Percentiles rank a stretch among this genome's conserved stretches.
These are phyloP conservation scores for Pythium chondricola DNA, from an alignment of 352 stramenopile genomes.

Conservation along the genomic window DNA sequence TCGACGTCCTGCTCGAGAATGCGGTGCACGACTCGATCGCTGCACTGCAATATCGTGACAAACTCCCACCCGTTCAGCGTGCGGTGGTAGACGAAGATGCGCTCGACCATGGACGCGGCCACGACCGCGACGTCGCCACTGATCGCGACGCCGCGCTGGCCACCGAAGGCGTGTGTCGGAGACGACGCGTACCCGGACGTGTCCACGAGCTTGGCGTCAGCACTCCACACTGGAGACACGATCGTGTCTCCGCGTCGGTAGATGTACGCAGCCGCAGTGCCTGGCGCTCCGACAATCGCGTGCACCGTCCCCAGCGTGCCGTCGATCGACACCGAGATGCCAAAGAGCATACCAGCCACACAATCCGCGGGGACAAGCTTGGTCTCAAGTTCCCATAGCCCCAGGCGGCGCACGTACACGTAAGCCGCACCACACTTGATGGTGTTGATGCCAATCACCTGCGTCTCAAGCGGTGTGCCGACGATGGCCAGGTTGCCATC, in stretches of 20 bases:
- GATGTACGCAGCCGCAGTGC: slow-evolving; percentile 43
- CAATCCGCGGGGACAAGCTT: slow-evolving; percentile 49
- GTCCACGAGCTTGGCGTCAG: slow-evolving; percentile 43
- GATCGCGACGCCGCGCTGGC: slow-evolving; percentile 63
- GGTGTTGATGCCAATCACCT: slow-evolving; percentile 5
- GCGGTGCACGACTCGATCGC: slow-evolving; percentile 80
- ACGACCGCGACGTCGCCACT: slow-evolving; percentile 87
- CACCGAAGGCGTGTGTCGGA: slow-evolving; percentile 63
- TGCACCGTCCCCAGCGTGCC: slow-evolving; percentile 47
- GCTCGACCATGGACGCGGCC: slow-evolving; percentile 67
- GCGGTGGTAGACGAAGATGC: slow-evolving; percentile 70
- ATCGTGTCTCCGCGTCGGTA: slow-evolving; percentile 24
- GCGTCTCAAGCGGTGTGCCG: slow-evolving; percentile 46
- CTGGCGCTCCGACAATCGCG: slow-evolving; percentile 66
- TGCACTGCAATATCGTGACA: slow-evolving; percentile 50
- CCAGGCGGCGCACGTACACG: slow-evolving; percentile 55
- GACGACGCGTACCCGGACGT: slow-evolving; percentile 20
- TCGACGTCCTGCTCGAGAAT: slow-evolving; percentile 72
- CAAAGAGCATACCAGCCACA: slow-evolving; percentile 42
- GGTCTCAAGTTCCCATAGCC: slow-evolving; percentile 60
- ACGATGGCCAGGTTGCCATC: slow-evolving; percentile 62
- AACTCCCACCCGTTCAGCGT: slow-evolving; percentile 39
- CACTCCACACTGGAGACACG: slow-evolving; percentile 28
- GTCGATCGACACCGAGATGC: slow-evolving; percentile 63
- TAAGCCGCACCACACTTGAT: slow-evolving; percentile 59